Evolutionary conservation across 805 yeast species (phyloP).

Genomic region (Candida ponderosae): DNA sequence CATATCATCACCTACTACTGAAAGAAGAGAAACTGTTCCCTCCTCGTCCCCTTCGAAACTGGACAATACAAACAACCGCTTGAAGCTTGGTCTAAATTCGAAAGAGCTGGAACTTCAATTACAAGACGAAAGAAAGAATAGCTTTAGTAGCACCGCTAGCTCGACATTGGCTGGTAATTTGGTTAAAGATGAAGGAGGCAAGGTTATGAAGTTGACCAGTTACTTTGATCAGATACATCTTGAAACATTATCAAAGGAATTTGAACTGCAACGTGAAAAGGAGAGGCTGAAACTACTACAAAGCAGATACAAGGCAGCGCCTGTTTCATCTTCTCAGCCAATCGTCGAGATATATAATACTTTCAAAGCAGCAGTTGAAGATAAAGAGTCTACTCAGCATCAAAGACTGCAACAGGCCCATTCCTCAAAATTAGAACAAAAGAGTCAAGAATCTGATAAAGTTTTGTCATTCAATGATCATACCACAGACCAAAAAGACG

Average conservation of each 20-base stretch:
- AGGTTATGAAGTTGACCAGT: slow-evolving; percentile 58
- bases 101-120: slow-evolving; percentile 19
- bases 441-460: no score
- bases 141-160: slow-evolving; percentile 6
- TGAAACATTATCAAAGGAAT: slow-evolving; percentile 75
- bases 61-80: neutral
- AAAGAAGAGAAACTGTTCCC: no score
- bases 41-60: neutral
- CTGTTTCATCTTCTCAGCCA: slow-evolving; percentile 71
- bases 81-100: slow-evolving; percentile 18
- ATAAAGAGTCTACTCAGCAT: slow-evolving; percentile 33
- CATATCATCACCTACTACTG: no score
- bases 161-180: slow-evolving; percentile 6
- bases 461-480: no score
- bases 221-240: slow-evolving; percentile 70
- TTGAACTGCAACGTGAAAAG: slow-evolving; percentile 76
- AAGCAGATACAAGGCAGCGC: slow-evolving; percentile 58
- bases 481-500: no score
- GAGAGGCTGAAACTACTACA: slow-evolving; percentile 59
- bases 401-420: no score
- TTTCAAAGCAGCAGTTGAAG: slow-evolving; percentile 81
- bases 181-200: slow-evolving; percentile 22
- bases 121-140: slow-evolving; percentile 19
- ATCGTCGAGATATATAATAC: slow-evolving; percentile 86
- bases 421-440: no score